Evolutionary conservation across 2,329 filamentous ascomycete genomes (phyloP).

Genomic region (Fusarium tupiense): DNA sequence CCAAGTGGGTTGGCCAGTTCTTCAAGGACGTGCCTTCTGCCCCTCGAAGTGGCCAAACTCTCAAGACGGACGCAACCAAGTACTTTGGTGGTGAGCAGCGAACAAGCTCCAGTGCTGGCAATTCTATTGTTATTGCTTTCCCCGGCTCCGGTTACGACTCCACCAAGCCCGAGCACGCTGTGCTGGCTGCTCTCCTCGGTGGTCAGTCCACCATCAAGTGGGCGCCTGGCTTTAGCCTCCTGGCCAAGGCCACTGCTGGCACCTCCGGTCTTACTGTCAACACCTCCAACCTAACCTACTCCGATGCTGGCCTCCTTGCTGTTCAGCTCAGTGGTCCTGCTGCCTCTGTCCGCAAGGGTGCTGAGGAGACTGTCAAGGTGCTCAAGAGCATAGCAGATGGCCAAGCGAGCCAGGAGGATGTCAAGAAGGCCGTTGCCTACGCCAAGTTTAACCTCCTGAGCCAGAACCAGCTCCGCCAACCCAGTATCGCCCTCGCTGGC

Average conservation of each 20-base stretch:
- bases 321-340: constrained; percentile 83
- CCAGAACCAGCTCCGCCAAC: constrained; percentile 78
- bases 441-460: constrained; percentile 94
- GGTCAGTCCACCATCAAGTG: constrained; percentile 95
- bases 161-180: constrained; percentile 89
- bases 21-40: constrained; percentile 76
- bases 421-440: constrained; percentile 89
- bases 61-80: constrained; percentile 74
- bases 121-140: constrained; percentile 91
- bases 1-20: constrained; percentile 93
- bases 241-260: constrained; percentile 79
- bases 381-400: constrained; percentile 84
- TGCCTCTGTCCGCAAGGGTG: constrained; percentile 75
- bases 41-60: constrained; percentile 59
- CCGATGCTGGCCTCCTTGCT: constrained; percentile 90
- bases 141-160: constrained; percentile 82
- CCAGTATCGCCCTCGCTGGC: constrained; percentile 84
- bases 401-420: constrained; percentile 81
- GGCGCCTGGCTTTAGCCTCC: constrained; percentile 90
- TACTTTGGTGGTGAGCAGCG: constrained; percentile 98
- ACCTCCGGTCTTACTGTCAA: constrained; percentile 73
- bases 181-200: constrained; percentile 89
- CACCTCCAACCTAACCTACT: constrained; percentile 86
- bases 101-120: constrained; percentile 78
- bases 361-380: constrained; percentile 80